phyloP scores from a whole-genome alignment of 805 yeast genomes.

The Jamesozyma hellenica region DNA sequence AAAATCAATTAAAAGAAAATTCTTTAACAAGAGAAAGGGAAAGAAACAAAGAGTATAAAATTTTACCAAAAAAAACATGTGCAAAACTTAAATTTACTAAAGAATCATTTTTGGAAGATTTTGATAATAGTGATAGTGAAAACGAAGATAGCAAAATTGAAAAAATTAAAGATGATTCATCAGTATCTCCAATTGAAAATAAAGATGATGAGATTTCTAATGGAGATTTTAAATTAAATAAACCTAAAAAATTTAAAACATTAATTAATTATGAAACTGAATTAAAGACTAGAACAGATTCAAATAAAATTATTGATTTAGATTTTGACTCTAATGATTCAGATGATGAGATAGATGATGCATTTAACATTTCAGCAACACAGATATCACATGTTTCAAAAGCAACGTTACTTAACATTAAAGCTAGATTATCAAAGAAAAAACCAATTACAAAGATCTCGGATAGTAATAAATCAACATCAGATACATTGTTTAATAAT shows the following conservation, averaged over 20 bases:
- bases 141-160: neutral
- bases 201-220: neutral
- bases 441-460: constrained; percentile 1
- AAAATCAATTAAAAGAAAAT: constrained; percentile 9
- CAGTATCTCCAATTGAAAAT: too few relatives aligned
- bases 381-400: constrained; percentile 20
- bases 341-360: constrained; percentile 6
- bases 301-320: constrained; percentile 11
- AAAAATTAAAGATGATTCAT: neutral
- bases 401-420: constrained; percentile 29
- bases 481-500: constrained; percentile 27
- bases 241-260: constrained; percentile 2
- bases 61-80: neutral
- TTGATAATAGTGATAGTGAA: constrained; percentile 10
- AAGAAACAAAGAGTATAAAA: constrained; percentile 5
- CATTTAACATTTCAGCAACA: neutral
- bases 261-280: constrained; percentile 16
- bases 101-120: constrained; percentile 16
- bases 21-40: neutral
- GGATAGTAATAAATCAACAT: constrained; percentile 10
- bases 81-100: constrained; percentile 10
- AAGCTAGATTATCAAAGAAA: constrained; percentile 28
- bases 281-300: constrained; percentile 9
- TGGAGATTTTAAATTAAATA: neutral
- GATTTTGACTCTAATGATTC: constrained; percentile 14